A percentile compares a stretch with the other conserved stretches of the same genome.
These are phyloP conservation scores for Jackrogersella minutella DNA, from an alignment of 495 filamentous ascomycete species.

Conservation along the genomic window DNA sequence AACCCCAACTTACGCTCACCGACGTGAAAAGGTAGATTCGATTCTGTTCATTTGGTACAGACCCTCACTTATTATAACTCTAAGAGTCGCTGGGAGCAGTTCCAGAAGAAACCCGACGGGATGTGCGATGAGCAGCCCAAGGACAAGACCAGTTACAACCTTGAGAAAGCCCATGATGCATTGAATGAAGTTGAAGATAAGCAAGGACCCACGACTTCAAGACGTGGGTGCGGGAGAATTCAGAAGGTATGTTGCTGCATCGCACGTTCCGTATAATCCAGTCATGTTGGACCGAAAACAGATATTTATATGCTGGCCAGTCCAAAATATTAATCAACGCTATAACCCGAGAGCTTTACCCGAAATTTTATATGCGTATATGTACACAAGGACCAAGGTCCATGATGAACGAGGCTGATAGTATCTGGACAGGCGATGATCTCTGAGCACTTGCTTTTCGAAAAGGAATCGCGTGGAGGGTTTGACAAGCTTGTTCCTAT, in stretches of 20 bases:
- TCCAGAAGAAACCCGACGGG: background rate
- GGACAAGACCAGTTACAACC: background rate
- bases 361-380: background rate
- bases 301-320: slow-evolving; percentile 1
- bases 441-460: background rate
- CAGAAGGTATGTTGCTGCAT: background rate
- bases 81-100: slow-evolving; percentile 2
- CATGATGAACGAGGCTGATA: background rate
- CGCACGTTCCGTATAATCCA: background rate
- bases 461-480: too few species aligned
- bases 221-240: background rate
- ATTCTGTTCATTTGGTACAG: background rate
- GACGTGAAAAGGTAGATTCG: background rate
- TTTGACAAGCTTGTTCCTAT: too few species aligned
- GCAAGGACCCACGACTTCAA: background rate
- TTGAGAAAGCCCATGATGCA: background rate
- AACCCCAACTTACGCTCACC: background rate
- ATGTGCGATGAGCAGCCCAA: background rate
- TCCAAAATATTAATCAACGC: slow-evolving; percentile 5
- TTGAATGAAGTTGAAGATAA: slow-evolving; percentile 1
- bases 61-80: slow-evolving; percentile 2
- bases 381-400: background rate
- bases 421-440: slow-evolving; percentile 1
- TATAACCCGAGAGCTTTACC: background rate
- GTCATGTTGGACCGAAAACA: background rate